These are phyloP conservation scores for Yamadazyma kitorensis DNA, from an alignment of 805 yeast species.

Conservation along the genomic window DNA sequence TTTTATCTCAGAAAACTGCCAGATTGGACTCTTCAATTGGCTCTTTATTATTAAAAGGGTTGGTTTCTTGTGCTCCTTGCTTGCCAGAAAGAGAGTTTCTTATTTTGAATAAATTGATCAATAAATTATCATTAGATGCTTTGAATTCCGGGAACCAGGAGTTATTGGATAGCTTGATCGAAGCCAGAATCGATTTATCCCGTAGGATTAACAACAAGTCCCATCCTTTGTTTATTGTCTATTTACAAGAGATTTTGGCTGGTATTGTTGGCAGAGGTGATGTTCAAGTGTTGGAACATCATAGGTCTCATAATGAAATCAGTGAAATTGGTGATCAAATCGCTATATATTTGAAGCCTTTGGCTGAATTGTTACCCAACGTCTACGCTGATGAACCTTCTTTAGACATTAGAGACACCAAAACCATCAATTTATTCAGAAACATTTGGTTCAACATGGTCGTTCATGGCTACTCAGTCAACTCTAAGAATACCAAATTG, in stretches of 20 bases:
- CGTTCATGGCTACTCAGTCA: constrained; percentile 79
- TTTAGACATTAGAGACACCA: constrained; percentile 43
- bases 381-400: constrained; percentile 42
- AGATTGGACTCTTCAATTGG: constrained; percentile 51
- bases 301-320: constrained; percentile 72
- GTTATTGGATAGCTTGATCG: constrained; percentile 39
- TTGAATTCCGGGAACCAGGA: constrained; percentile 36
- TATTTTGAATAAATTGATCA: constrained; percentile 57
- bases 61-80: constrained; percentile 58
- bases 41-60: constrained; percentile 54
- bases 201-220: constrained; percentile 27
- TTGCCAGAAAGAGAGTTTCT: constrained; percentile 67
- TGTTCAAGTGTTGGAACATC: constrained; percentile 69
- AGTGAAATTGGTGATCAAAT: constrained; percentile 69
- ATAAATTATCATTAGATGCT: constrained; percentile 47
- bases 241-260: constrained; percentile 63
- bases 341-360: constrained; percentile 61
- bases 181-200: constrained; percentile 51
- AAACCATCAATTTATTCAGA: constrained; percentile 60
- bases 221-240: constrained; percentile 47
- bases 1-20: constrained; percentile 72
- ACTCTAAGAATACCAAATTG: constrained; percentile 51
- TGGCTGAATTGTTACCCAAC: constrained; percentile 71
- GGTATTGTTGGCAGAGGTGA: constrained; percentile 78
- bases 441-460: constrained; percentile 94